Evolutionary conservation across 148 eudicot species (phyloP), one percentile per base, ranked within the genome.

Genomic region (Rhododendron ovatum): DNA sequence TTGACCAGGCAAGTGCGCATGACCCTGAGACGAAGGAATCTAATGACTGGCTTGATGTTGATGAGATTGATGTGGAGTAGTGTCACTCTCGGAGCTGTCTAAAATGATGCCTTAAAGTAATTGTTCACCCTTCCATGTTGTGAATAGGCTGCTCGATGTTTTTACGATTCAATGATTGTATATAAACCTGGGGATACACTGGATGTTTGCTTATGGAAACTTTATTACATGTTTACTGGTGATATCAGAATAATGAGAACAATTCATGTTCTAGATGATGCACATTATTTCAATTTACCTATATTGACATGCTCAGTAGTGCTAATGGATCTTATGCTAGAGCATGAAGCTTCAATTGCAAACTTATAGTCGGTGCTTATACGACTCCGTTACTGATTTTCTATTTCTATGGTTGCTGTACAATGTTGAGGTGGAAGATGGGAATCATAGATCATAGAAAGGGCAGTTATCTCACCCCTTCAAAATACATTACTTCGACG

Each of bases 11-110:
- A 57, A 88, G 89, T 88, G 77, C 83, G 55, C 82, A 84, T 81
- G 82, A 85, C 82, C 86, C 89, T 37, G 90, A 91, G 86, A 85
- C 85, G 13, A 93, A 93, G 86, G 95, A 92, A 82, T 90, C 94
- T 17, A 93, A 84, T 69, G 93, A 88, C 85, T 93, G 93, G 94
- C 93, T 92, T 82, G 94, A 91, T 86, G 77, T 92, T 80, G 93
- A 93, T 63, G 93, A 92, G 77, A 87, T 91, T 82, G 94, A 90
- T 84, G 90, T 88, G 85, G 91, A 92, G 86, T 93, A 83, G 86
- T 84, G 63, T 84, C 45, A 15, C 80, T 2, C 13, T 6, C 28
- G 26, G n/a, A 48, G 24, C 20, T 50, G n/a, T 77, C 39, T 59
- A 13, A 75, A 33, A 59, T 83, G 0, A 24, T 76, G 84, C 67